Percentiles rank a stretch among this genome's conserved stretches.
phyloP scores from a whole-genome alignment of 371 early-diverging fungal species.

The Thermomucor indicae-seudaticae region DNA sequence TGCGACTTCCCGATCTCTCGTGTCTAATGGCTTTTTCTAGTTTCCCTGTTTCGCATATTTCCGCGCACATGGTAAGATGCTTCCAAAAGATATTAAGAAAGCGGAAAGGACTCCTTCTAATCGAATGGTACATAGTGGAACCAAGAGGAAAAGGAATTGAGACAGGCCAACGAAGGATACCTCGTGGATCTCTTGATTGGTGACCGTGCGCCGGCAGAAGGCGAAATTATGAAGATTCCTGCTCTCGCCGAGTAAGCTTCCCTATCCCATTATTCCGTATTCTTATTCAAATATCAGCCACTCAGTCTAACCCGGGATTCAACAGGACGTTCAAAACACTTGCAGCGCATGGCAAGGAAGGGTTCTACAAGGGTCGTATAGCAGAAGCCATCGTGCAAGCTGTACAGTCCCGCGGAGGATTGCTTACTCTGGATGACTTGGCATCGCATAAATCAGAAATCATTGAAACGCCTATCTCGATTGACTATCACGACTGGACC shows the following conservation, averaged over 20 bases:
- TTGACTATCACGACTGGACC: conserved; percentile 61
- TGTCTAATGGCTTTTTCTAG: conserved; percentile 20
- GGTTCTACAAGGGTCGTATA: conserved; percentile 80
- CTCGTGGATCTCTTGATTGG: conserved; percentile 54
- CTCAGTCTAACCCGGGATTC: too few species aligned
- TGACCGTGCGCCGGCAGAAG: conserved; percentile 53
- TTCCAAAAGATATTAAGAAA: neutral
- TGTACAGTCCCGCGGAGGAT: conserved; percentile 62
- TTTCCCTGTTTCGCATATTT: conserved; percentile 37
- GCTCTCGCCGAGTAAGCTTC: conserved; percentile 54
- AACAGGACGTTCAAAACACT: conserved; percentile 57
- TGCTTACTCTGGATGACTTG: conserved; percentile 72
- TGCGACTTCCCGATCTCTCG: neutral
- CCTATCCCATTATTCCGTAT: neutral
- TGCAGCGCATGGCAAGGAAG: conserved; percentile 61
- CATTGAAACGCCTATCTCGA: conserved; percentile 56
- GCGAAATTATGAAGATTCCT: conserved; percentile 62
- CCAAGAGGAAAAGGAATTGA: conserved; percentile 37
- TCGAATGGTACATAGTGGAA: conserved; percentile 51
- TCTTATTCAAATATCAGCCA: neutral
- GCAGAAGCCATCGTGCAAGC: conserved; percentile 71
- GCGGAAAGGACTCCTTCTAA: neutral
- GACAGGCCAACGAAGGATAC: conserved; percentile 33
- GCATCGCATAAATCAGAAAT: conserved; percentile 52
- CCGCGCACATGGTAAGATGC: conserved; percentile 18